Evolutionary conservation across 2,329 filamentous ascomycete genomes (phyloP), one percentile per base, ranked within the genome.

Genomic region (Diaporthe citriasiana): DNA sequence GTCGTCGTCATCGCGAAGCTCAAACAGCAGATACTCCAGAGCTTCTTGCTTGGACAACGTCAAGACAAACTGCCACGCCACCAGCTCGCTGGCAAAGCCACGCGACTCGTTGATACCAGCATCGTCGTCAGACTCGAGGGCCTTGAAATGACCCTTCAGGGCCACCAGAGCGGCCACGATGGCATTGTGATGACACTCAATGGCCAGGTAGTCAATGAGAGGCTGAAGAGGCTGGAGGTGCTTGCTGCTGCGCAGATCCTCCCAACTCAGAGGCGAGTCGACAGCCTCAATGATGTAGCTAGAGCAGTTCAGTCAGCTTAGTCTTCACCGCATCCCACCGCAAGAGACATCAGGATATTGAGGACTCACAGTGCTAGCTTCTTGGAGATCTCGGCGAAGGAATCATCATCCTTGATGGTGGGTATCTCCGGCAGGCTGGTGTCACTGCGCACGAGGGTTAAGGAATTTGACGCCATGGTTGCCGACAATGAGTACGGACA

Each of bases 271-370:
- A 22, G 71, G 71, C 0, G 65, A 60, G 51, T 70, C 63, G 42
- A 73, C 71, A 57, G 71, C 71, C 5, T 57, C 53, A 50, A 73
- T 73, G 27, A 73, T 73, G 45, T 73, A 73, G 40, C 71, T 73
- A 59, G 13, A 15, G 55, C 9, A 22, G 13, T 12, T 4, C 15
- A 3, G 56, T 73, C 53, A 70, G 55, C 50, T 19, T 19, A 22
- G 15, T n/a, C 22, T n/a, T 68, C 27, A 45, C 25, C 30, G 51
- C 25, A 22, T 10, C 27, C 33, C 19, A 56, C 59, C n/a, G n/a
- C 51, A 25, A 47, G 22, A 45, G 22, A 33, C 38, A 12, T 51
- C 13, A 42, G n/a, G 19, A 17, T 40, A 35, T 38, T 17, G n/a
- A 1, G 22, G 7, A 73, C 71, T 63, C 25, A 73, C 71, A 55